Conservation (phyloP, 2,329 filamentous ascomycete species). For the Didymella segeticola region DNA sequence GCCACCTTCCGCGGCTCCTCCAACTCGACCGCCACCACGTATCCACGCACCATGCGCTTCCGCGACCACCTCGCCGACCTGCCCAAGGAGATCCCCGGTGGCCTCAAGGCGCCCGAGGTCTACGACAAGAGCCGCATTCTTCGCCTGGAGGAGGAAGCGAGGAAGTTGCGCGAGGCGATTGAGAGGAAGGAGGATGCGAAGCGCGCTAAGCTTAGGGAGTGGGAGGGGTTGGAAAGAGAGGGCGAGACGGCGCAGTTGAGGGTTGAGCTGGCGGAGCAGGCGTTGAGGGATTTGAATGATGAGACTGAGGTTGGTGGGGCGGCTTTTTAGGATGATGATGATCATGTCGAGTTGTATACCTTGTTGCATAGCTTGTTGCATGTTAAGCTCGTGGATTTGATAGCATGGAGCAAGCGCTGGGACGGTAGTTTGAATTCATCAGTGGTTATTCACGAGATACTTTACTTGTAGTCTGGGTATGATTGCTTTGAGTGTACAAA, state of each 20-base stretch:
- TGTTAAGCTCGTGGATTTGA: constrained; percentile 19
- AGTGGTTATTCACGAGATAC: no score
- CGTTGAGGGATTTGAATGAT: constrained; percentile 51
- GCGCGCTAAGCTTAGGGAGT: constrained; percentile 53
- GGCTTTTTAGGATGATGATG: constrained; percentile 50
- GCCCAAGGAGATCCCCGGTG: constrained; percentile 54
- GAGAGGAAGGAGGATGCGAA: constrained; percentile 56
- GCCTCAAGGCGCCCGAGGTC: constrained; percentile 51
- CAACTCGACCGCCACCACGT: constrained; percentile 54
- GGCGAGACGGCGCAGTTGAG: constrained; percentile 53
- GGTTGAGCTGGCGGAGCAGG: constrained; percentile 56
- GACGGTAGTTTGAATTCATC: constrained; percentile 1
- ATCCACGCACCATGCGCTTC: constrained; percentile 57
- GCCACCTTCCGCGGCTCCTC: constrained; percentile 51
- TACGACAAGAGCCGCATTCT: constrained; percentile 53
- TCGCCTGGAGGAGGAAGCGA: constrained; percentile 57
- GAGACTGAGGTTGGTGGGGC: constrained; percentile 48
- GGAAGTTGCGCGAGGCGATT: constrained; percentile 53
- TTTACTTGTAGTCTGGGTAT: no score
- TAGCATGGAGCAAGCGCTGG: constrained; percentile 22
- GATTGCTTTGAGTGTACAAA: no score
- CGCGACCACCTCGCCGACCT: constrained; percentile 52
- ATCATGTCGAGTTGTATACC: no score
- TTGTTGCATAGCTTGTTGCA: constrained; percentile 10
- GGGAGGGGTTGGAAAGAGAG: constrained; percentile 55